Percentiles rank a stretch among this genome's conserved stretches.
These are phyloP conservation scores for Diaporthe australafricana DNA, from an alignment of 2,329 filamentous ascomycete genomes.

Conservation along the genomic window DNA sequence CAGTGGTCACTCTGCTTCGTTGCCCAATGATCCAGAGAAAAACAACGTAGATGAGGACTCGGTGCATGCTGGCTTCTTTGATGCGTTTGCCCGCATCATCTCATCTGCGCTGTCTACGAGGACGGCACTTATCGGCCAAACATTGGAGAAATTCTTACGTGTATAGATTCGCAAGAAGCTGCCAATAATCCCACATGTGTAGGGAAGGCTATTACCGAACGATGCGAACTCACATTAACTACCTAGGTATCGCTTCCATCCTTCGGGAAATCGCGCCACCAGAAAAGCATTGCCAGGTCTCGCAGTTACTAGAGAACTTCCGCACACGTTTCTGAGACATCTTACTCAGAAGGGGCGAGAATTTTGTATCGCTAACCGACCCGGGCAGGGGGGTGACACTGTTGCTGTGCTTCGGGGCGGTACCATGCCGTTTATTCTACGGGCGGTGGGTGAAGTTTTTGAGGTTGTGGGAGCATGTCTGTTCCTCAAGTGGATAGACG, in stretches of 20 bases:
- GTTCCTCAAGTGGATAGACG: not conserved
- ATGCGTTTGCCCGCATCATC: not conserved
- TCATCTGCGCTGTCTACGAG: not conserved
- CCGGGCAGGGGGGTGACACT: not conserved
- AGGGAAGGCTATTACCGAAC: not conserved
- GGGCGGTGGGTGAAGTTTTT: not conserved
- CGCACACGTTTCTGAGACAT: not conserved
- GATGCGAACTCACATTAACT: not conserved
- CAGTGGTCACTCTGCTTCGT: too few species aligned
- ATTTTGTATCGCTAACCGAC: not conserved
- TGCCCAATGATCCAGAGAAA: too few species aligned
- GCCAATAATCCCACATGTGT: not conserved
- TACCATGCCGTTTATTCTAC: not conserved
- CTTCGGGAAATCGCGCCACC: not conserved
- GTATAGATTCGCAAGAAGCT: not conserved
- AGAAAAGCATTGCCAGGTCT: not conserved
- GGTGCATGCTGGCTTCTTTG: too few species aligned
- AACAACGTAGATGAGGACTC: too few species aligned
- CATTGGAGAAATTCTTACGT: not conserved
- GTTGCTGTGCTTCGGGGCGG: not conserved
- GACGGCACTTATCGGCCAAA: not conserved
- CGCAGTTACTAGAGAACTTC: not conserved
- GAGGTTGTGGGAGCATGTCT: not conserved
- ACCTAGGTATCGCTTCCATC: not conserved
- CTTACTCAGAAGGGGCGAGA: not conserved